Base-by-base conservation (phyloP, 257 asterid species). In the Marsdenia floribunda region DNA sequence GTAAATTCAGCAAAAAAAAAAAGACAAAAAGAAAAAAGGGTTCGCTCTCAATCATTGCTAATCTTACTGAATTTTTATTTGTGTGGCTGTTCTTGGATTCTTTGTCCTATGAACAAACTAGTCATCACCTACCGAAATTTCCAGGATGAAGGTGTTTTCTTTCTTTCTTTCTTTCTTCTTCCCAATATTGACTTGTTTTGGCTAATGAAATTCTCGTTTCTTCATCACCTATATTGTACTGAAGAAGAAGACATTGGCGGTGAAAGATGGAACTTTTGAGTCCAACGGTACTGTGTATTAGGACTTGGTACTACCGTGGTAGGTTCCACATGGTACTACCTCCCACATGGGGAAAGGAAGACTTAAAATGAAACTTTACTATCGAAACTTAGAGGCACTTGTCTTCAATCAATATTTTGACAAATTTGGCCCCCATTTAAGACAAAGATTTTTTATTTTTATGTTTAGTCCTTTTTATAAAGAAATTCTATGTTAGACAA, bases 1-100 rank as follows among this genome's bases (percentile, higher is more conserved):
- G 87, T 85, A 82, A 86, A 83, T 82, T 86, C 81, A 73, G 91
- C 82, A 46, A 60, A 37, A 44, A 44, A 44, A 11, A 44, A 7
- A 44, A 49, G 77, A 60, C 26, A 7, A 44, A 44, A 11, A 44
- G 1, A 44, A 49, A 79, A 55, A 1, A 26, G 40, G 12, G 16
- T n/a, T 68, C 40, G 9, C 64, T 26, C 47, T 76, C 81, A 80
- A 80, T 80, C 64, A 83, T 66, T 54, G 69, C n/a, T 22, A 53
- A 60, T 75, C 69, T 65, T 49, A 72, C 79, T 3, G 50, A 60
- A 60, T 26, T 60, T 26, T 11, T n/a, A 61, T 60, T 70, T 75
- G 75, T 65, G 74, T 73, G 57, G 33, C 13, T 68, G 53, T 71
- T 71, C 21, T 72, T 78, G 52, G 61, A 63, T 66, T 78, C 75